Evolutionary conservation across 2,329 filamentous ascomycete genomes (phyloP).

Genomic region (Diaporthe sp.): DNA sequence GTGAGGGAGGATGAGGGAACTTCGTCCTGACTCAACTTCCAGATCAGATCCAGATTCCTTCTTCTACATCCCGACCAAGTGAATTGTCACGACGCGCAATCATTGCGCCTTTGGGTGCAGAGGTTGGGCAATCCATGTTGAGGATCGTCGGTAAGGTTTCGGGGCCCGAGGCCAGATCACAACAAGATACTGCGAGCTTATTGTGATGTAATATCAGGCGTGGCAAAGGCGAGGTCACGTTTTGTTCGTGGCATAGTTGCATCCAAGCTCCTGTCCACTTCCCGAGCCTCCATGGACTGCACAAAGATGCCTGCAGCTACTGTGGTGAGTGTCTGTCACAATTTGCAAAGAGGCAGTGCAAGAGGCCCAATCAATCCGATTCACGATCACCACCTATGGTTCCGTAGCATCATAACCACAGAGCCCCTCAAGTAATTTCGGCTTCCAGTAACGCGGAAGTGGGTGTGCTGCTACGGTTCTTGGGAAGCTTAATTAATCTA

Average conservation of each 20-base stretch:
- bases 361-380: slow-evolving; percentile 7
- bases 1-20: neutral
- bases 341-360: slow-evolving; percentile 7
- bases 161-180: neutral
- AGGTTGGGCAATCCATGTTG: neutral
- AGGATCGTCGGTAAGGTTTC: neutral
- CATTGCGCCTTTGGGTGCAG: too few species aligned
- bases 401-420: slow-evolving; percentile 8
- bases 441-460: neutral
- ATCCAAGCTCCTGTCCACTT: neutral
- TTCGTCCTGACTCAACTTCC: neutral
- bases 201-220: neutral
- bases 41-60: neutral
- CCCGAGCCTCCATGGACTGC: too few species aligned
- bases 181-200: neutral
- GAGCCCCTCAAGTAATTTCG: slow-evolving; percentile 19
- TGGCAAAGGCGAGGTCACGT: neutral
- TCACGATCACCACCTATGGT: slow-evolving; percentile 11
- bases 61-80: neutral
- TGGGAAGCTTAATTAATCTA: slow-evolving; percentile 16
- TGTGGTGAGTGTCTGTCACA: neutral
- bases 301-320: neutral
- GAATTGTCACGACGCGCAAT: neutral
- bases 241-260: neutral
- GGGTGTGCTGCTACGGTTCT: neutral